Evolutionary conservation across 1,139 yeast genomes (phyloP).

Genomic region (Yamadazyma diospyri): DNA sequence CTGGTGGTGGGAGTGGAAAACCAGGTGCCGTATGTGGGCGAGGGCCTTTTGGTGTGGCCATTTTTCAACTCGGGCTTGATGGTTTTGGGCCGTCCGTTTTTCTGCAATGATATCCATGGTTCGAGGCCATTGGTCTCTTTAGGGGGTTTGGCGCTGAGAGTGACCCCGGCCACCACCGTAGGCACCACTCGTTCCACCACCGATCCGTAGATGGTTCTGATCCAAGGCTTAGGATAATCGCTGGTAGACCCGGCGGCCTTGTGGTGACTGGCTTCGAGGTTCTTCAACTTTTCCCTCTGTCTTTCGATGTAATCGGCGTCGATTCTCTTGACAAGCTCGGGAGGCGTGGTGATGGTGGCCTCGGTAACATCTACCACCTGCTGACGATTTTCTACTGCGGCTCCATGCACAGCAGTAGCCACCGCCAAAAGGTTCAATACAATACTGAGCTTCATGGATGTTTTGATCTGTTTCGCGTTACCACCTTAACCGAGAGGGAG

Average conservation of each 20-base stretch:
- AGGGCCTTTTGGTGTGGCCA: slow-evolving; percentile 61
- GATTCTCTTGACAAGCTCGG: slow-evolving; percentile 16
- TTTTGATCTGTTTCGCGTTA: slow-evolving; percentile 4
- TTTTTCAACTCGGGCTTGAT: slow-evolving; percentile 69
- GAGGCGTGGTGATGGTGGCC: slow-evolving; percentile 6
- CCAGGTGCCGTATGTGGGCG: slow-evolving; percentile 74
- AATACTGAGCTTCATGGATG: slow-evolving; percentile 1
- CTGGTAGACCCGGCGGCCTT: slow-evolving; percentile 11
- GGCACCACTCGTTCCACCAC: slow-evolving; percentile 70
- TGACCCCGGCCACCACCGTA: slow-evolving; percentile 76
- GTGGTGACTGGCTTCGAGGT: slow-evolving; percentile 8
- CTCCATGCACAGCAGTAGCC: background rate
- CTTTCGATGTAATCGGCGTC: slow-evolving; percentile 39
- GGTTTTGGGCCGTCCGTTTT: slow-evolving; percentile 79
- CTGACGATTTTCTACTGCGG: background rate
- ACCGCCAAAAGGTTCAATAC: background rate
- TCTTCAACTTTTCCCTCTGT: slow-evolving; percentile 21
- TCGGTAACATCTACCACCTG: background rate
- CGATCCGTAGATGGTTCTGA: slow-evolving; percentile 61
- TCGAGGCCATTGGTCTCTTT: slow-evolving; percentile 61
- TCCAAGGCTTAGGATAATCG: slow-evolving; percentile 57
- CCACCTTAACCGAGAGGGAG: slow-evolving; percentile 1
- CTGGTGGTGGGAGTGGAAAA: slow-evolving; percentile 67
- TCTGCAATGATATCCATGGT: slow-evolving; percentile 79
- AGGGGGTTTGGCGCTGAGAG: slow-evolving; percentile 74